Conservation (phyloP, 495 filamentous ascomycete species). For the Antarctomyces pellizariae region DNA sequence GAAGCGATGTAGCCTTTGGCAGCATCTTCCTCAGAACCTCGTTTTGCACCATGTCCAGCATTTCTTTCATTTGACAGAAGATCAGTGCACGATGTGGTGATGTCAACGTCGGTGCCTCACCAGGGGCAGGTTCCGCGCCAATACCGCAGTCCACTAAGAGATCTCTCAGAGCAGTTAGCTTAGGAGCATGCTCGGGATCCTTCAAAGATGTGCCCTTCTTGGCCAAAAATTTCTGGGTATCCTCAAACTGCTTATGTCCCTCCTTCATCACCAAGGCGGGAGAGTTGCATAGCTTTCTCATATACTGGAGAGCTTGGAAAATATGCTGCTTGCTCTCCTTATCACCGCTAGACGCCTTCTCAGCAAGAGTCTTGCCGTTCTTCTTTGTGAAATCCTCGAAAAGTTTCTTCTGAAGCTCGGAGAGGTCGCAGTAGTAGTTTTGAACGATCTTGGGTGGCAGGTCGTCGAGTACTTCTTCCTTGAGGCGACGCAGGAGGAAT, state of each 20-base stretch:
- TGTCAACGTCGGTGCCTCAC: conserved; percentile 38
- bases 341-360: conserved; percentile 55
- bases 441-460: conserved; percentile 95
- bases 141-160: conserved; percentile 90
- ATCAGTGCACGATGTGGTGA: conserved; percentile 87
- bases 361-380: conserved; percentile 58
- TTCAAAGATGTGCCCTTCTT: conserved; percentile 52
- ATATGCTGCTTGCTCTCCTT: conserved; percentile 93
- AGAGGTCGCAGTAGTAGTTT: conserved; percentile 98
- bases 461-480: conserved; percentile 93
- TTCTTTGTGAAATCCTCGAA: conserved; percentile 93
- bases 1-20: conserved; percentile 68
- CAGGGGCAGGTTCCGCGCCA: conserved; percentile 37
- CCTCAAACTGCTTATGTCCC: conserved; percentile 71
- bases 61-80: conserved; percentile 99
- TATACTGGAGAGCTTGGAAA: conserved; percentile 96
- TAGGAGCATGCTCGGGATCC: conserved; percentile 76
- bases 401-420: conserved; percentile 78
- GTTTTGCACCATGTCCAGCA: conserved; percentile 94
- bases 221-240: conserved; percentile 49
- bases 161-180: conserved; percentile 71
- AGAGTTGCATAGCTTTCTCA: conserved; percentile 97
- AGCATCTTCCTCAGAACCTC: conserved; percentile 70
- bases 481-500: conserved; percentile 86
- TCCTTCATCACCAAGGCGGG: conserved; percentile 88